phyloP scores from a whole-genome alignment of 495 filamentous ascomycete species.

The Penicillium salamii region DNA sequence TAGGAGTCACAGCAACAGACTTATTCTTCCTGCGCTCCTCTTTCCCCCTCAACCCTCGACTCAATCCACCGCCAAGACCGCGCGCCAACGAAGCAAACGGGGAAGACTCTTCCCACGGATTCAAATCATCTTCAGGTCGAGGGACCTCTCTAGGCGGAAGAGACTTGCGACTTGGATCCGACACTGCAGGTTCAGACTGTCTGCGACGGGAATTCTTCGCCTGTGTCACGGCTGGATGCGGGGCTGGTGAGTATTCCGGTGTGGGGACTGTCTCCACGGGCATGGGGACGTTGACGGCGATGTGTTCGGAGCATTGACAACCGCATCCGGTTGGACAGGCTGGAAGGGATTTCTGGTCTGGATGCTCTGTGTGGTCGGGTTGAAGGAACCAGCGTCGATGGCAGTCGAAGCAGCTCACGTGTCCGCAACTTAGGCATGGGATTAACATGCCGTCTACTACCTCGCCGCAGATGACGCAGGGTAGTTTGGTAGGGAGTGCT shows the following conservation, averaged over 20 bases:
- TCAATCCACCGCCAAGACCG: slow-evolving; percentile 44
- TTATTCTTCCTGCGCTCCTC: slow-evolving; percentile 31
- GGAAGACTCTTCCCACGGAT: slow-evolving; percentile 39
- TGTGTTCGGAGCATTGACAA: slow-evolving; percentile 47
- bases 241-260: background rate
- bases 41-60: slow-evolving; percentile 34
- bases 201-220: slow-evolving; percentile 24
- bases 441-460: slow-evolving; percentile 47
- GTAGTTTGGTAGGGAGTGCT: slow-evolving; percentile 34
- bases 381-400: slow-evolving; percentile 40
- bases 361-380: slow-evolving; percentile 7
- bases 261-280: slow-evolving; percentile 19
- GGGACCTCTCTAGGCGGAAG: slow-evolving; percentile 14
- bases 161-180: slow-evolving; percentile 11
- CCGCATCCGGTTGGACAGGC: slow-evolving; percentile 50
- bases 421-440: slow-evolving; percentile 51
- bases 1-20: slow-evolving; percentile 13
- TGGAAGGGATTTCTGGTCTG: slow-evolving; percentile 20
- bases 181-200: slow-evolving; percentile 18
- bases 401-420: slow-evolving; percentile 50
- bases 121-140: slow-evolving; percentile 34
- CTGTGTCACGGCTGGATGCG: slow-evolving; percentile 5
- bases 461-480: slow-evolving; percentile 48
- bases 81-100: slow-evolving; percentile 47
- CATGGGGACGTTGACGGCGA: slow-evolving; percentile 27